Percentiles rank a stretch among this genome's conserved stretches.
These are phyloP conservation scores for Adansonia grandidieri DNA, from an alignment of 441 rosid genomes.

Conservation along the genomic window DNA sequence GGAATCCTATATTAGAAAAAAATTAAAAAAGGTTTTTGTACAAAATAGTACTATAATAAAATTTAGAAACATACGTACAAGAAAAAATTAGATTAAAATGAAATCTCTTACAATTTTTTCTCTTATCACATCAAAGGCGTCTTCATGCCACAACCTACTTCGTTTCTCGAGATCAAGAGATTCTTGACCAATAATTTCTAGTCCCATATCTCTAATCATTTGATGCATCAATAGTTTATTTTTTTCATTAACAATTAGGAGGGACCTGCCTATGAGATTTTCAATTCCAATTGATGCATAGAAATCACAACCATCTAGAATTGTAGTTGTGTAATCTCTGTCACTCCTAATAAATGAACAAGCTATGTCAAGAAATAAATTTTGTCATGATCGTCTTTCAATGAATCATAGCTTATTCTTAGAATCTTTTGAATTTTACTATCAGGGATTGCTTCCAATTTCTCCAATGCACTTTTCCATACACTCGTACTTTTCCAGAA, in stretches of 20 bases:
- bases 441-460: too few species aligned
- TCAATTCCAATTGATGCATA: background rate
- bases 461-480: too few species aligned
- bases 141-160: background rate
- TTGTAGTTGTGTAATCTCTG: background rate
- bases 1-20: background rate
- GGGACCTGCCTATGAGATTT: background rate
- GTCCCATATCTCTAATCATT: conserved; percentile 4
- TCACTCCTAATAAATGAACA: background rate
- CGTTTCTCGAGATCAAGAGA: background rate
- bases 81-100: too few species aligned
- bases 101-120: conserved; percentile 3
- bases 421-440: too few species aligned
- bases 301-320: background rate
- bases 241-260: background rate
- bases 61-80: background rate
- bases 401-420: background rate
- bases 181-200: background rate
- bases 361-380: background rate
- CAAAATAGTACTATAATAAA: background rate
- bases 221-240: background rate
- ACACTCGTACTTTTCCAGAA: too few species aligned
- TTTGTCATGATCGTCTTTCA: background rate
- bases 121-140: background rate
- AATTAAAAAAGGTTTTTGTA: background rate